Percentiles rank a stretch among this genome's conserved stretches.
phyloP scores from a whole-genome alignment of 169 alveolate genomes.

The Plasmodium berghei region DNA sequence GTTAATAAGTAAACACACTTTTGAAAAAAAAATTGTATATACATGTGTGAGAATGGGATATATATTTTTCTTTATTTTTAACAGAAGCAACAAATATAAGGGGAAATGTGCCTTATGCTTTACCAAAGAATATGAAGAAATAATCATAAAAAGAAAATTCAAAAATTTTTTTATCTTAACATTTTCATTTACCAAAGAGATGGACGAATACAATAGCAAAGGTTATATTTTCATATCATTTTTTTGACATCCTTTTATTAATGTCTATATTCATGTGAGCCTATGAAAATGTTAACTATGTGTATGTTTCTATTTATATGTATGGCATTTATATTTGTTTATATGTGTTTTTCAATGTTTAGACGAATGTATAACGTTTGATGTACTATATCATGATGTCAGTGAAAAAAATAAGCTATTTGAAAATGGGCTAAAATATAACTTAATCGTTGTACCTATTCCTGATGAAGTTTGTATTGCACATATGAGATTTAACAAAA shows the following conservation, averaged over 20 bases:
- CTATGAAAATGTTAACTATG: background rate
- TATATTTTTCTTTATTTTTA: constrained; percentile 12
- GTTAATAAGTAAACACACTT: constrained; percentile 23
- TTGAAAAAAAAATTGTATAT: background rate
- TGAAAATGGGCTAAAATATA: constrained; percentile 69
- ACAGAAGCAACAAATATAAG: constrained; percentile 16
- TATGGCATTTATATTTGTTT: constrained; percentile 3
- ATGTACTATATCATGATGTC: constrained; percentile 55
- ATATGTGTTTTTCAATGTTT: constrained; percentile 6
- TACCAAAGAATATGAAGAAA: constrained; percentile 58
- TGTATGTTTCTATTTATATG: background rate
- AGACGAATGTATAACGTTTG: constrained; percentile 64
- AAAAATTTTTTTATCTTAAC: constrained; percentile 53
- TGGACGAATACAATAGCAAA: constrained; percentile 47
- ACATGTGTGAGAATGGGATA: background rate
- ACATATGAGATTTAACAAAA: no score
- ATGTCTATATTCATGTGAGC: background rate
- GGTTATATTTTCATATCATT: constrained; percentile 14
- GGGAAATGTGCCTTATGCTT: constrained; percentile 38
- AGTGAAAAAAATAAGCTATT: constrained; percentile 39
- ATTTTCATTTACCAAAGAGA: constrained; percentile 44
- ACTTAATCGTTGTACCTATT: constrained; percentile 66
- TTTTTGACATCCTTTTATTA: background rate
- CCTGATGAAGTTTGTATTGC: constrained; percentile 34
- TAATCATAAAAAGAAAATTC: constrained; percentile 35